phyloP scores from a whole-genome alignment of 495 filamentous ascomycete genomes.

The Hyaloscypha hepaticicola region DNA sequence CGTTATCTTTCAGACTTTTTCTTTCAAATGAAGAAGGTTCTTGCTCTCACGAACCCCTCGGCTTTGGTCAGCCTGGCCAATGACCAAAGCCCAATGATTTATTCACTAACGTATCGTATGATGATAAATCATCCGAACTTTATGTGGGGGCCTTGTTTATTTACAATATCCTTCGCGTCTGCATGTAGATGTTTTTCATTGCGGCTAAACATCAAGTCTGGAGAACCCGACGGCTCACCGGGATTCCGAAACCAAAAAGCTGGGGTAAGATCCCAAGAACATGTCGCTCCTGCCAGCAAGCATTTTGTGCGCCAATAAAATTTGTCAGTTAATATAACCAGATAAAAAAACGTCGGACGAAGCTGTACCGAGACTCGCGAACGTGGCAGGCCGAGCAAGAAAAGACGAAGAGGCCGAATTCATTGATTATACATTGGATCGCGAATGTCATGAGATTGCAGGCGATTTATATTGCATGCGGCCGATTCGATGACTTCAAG shows the following conservation, averaged over 20 bases:
- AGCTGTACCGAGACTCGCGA: neutral
- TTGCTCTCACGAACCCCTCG: neutral
- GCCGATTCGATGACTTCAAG: neutral
- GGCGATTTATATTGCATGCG: neutral
- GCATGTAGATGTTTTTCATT: neutral
- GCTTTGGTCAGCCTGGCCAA: neutral
- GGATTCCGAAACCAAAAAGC: neutral
- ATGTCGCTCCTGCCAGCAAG: neutral
- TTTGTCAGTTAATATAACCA: neutral
- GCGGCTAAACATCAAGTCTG: neutral
- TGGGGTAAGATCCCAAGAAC: neutral
- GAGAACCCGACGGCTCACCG: slow-evolving; percentile 3
- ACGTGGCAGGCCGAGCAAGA: neutral
- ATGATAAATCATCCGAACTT: neutral
- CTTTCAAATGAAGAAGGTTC: neutral
- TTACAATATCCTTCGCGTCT: neutral
- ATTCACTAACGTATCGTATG: neutral
- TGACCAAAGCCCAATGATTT: neutral
- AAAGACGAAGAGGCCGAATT: slow-evolving; percentile 5
- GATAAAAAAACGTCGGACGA: neutral
- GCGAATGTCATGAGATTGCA: slow-evolving; percentile 5
- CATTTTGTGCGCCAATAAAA: neutral
- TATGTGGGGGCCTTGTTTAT: neutral
- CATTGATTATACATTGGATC: slow-evolving; percentile 5
- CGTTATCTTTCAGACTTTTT: neutral